Base-by-base conservation (phyloP, 768 basidiomycete genomes). In the Kwoniella sp. region DNA sequence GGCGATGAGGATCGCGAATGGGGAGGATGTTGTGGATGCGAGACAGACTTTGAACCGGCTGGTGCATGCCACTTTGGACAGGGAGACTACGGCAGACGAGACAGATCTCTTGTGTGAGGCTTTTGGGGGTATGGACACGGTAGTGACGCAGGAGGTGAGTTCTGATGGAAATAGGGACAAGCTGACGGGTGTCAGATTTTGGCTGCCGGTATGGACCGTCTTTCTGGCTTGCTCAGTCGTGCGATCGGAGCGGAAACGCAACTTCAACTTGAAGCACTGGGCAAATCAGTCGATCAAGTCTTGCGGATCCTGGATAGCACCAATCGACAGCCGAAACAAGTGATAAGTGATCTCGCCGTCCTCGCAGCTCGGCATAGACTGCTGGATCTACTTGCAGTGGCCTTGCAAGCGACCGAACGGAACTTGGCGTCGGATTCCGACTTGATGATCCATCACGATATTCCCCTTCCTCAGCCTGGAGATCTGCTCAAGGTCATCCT, bases 31-130 rank as follows among this genome's bases (percentile, higher is more conserved):
- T 3, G 55, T 23, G 13, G 72, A 67, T 11, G 68, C 77, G 1
- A 61, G 68, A 29, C 60, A 73, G 28, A 69, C 72, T 0, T 48
- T 79, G 4, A 61, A 57, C 23, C 55, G 67, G 28, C 61, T 77
- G n/a, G 66, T 76, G 2, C 55, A 63, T 8, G 52, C 65, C 28
- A 76, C 63, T 17, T 51, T 79, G 38, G 67, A 74, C 38, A 51
- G 70, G n/a, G 71, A 73, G 0, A 51, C 61, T 23, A 63, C 70
- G 0, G 65, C 69, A 8, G 77, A 79, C 51, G 73, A 78, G 58
- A 69, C 70, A 26, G 77, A 76, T 47, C 66, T 79, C 20, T 56
- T 79, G 2, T 75, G 75, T 62, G 77, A 79, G 57, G 65, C 75
- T 0, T 73, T 76, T 52, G 61, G 70, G 22, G 77, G 77, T 1